phyloP scores from a whole-genome alignment of 1,139 yeast species.

The Nakaseomyces delphensis region DNA sequence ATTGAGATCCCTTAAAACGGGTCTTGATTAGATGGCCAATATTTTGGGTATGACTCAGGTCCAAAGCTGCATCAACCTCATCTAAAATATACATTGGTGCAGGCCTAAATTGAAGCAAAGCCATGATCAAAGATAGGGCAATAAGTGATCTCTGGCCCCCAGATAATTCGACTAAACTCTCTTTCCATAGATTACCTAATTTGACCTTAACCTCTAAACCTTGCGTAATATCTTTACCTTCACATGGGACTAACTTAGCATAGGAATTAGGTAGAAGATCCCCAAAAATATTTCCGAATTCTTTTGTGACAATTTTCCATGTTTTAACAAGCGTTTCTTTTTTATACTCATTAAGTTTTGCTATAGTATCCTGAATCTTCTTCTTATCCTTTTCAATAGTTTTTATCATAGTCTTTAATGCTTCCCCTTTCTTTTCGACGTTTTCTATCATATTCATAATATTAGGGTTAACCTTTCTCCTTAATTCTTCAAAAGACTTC shows the following conservation, averaged over 20 bases:
- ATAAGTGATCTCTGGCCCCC: conserved; percentile 96
- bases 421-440: conserved; percentile 78
- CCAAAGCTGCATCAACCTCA: conserved; percentile 97
- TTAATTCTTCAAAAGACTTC: conserved; percentile 65
- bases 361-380: conserved; percentile 82
- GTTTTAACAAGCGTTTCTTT: conserved; percentile 75
- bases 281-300: conserved; percentile 87
- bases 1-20: conserved; percentile 89
- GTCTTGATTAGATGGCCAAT: conserved; percentile 95
- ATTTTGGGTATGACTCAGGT: conserved; percentile 92
- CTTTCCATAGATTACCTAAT: conserved; percentile 92
- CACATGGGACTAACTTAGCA: conserved; percentile 80
- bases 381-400: conserved; percentile 86
- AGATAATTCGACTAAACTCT: conserved; percentile 84
- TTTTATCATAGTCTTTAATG: conserved; percentile 70
- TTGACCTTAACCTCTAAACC: conserved; percentile 90
- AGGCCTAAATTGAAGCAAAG: conserved; percentile 86
- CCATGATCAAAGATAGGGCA: conserved; percentile 84
- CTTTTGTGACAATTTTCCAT: conserved; percentile 75
- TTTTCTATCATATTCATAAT: conserved; percentile 92
- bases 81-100: conserved; percentile 97
- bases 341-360: conserved; percentile 80
- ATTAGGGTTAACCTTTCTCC: conserved; percentile 74
- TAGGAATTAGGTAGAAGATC: conserved; percentile 85
- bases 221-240: conserved; percentile 71